Percentiles rank a stretch among this genome's conserved stretches.
Conservation (phyloP, 805 yeast genomes). For the Candida koratica region DNA sequence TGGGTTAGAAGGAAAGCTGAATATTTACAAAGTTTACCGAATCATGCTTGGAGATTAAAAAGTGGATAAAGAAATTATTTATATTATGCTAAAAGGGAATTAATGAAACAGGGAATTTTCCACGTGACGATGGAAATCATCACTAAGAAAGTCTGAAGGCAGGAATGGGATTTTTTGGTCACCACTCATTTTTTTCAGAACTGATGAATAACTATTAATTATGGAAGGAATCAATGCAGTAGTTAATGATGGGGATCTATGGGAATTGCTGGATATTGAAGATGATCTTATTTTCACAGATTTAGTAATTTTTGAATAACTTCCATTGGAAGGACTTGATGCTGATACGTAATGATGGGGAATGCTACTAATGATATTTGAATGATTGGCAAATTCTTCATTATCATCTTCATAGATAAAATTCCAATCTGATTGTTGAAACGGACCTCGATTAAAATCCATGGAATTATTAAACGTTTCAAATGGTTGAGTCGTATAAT, state of each 20-base stretch:
- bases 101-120: conserved; percentile 13
- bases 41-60: conserved; percentile 68
- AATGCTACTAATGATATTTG: conserved; percentile 11
- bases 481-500: neutral
- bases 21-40: conserved; percentile 68
- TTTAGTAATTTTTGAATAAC: neutral
- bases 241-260: conserved; percentile 13
- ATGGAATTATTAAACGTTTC: neutral
- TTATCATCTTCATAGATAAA: conserved; percentile 14
- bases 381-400: conserved; percentile 7
- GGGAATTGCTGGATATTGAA: conserved; percentile 4
- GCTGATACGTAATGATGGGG: conserved; percentile 18
- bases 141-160: conserved; percentile 39
- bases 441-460: conserved; percentile 14
- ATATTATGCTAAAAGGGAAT: conserved; percentile 6
- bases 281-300: conserved; percentile 7
- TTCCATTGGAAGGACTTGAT: conserved; percentile 3
- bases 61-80: neutral
- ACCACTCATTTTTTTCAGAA: conserved; percentile 32
- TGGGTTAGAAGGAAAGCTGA: conserved; percentile 64
- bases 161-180: conserved; percentile 37
- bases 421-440: conserved; percentile 40
- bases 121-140: conserved; percentile 22
- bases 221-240: conserved; percentile 40
- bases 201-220: conserved; percentile 36